Base-by-base conservation (phyloP, 2,329 filamentous ascomycete species). In the Pestalotiopsis sp. region DNA sequence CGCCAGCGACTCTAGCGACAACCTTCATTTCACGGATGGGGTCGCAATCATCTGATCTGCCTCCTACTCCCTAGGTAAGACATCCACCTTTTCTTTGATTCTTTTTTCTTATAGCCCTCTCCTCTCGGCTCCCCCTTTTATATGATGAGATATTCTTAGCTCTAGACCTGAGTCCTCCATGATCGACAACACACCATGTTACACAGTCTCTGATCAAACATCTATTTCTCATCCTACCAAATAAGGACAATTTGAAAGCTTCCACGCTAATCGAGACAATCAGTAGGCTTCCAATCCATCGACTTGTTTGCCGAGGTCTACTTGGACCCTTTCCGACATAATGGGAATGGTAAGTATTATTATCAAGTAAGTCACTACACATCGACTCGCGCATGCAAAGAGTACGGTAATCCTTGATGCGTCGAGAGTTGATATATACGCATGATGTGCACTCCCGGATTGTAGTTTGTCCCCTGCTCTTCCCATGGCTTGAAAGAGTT, bases 161-260 rank as follows among this genome's bases (percentile, higher is more conserved):
- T 69, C 68, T 69, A 69, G 68, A 69, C 66, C 68, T 65, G 68
- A 69, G 65, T 66, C 62, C 58, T 57, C 30, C 30, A 69, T 62
- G 65, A 69, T 44, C 68, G 68, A 69, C 66, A 69, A 66, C 64
- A 64, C 56, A 62, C 40, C 65, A 69, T 69, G 68, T 67, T 69
- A 69, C 67, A 68, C 68, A 69, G 68, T 69, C 65, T 69, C 68
- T 69, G 68, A 68, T 65, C 30, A 35, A 35, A 35, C 7, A 14
- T 22, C 61, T 56, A 39, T 63, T 40, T 20, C 35, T 57, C n/a
- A 35, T 58, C 22, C 24, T 26, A n/a, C 14, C 26, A 26, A 26
- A 26, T 10, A 22, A 58, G 14, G 20, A 58, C 52, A 26, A 58
- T 10, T 26, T 35, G 30, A 35, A 26, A 26, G 22, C 7, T 17